Percentiles rank a stretch among this genome's conserved stretches.
Conservation (phyloP, 2,329 filamentous ascomycete species). For the Fusarium sp. region DNA sequence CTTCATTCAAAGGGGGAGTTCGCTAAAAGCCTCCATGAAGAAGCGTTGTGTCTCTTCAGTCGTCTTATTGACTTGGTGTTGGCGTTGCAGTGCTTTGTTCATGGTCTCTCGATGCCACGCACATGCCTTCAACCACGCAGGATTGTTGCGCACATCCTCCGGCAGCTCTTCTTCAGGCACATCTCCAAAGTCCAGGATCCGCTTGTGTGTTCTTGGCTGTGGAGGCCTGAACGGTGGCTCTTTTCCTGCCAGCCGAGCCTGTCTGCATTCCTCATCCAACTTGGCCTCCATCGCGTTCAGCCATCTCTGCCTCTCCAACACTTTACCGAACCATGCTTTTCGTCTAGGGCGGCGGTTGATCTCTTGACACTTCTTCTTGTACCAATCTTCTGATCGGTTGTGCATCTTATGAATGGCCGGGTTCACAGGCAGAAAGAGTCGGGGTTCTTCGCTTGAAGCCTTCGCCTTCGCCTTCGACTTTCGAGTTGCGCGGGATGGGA, state of each 20-base stretch:
- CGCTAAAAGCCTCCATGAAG: constrained; percentile 24
- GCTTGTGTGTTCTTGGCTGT: constrained; percentile 43
- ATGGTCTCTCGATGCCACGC: constrained; percentile 49
- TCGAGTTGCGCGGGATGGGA: constrained; percentile 7
- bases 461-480: constrained; percentile 10
- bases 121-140: constrained; percentile 55
- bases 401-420: constrained; percentile 59
- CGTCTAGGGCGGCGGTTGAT: constrained; percentile 57
- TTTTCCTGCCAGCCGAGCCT: constrained; percentile 12
- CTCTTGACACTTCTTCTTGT: constrained; percentile 57
- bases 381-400: constrained; percentile 56
- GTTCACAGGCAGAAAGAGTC: constrained; percentile 57
- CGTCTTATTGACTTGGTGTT: constrained; percentile 25
- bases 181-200: constrained; percentile 50
- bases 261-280: constrained; percentile 22
- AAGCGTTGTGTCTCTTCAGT: constrained; percentile 38
- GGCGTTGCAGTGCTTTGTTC: constrained; percentile 20
- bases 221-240: constrained; percentile 40
- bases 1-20: background rate
- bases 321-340: constrained; percentile 61
- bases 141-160: constrained; percentile 54
- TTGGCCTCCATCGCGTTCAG: constrained; percentile 38
- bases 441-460: constrained; percentile 39
- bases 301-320: constrained; percentile 50
- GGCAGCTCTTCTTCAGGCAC: constrained; percentile 54